Evolutionary conservation across 805 yeast species (phyloP), one percentile per base, ranked within the genome.

Genomic region (Metschnikowia continentalis): DNA sequence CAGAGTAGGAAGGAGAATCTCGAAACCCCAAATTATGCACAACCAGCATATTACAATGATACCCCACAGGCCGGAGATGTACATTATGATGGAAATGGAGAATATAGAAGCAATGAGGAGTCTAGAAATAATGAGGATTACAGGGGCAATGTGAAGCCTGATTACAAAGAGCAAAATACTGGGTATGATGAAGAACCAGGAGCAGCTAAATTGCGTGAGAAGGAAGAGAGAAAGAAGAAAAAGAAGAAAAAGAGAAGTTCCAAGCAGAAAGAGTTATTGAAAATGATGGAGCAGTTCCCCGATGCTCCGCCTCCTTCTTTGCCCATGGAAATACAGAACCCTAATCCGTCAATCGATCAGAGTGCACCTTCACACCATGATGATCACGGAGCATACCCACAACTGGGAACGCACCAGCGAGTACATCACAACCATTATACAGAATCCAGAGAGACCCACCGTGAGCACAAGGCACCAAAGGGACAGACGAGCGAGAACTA

Each of bases 221-320:
- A 32, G 17, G 35, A 17, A 8, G 42, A 40, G 15, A 52, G 46
- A 35, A 47, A 47, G 40, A 52, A 46, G 32, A 47, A 46, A 30
- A 58, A 50, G 44, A 56, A 58, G 38, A 54, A 51, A 50, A 58
- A 58, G 51, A 47, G 49, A 42, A 53, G 47, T 30, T 19, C 32
- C n/a, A 49, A 44, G 26, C 44, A n/a, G 32, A 51, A 44, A 20
- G 54, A 46, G 15, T 17, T 41, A 2, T 46, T 43, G 30, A 45
- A 39, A 8, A 47, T 49, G 57, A 48, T 57, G 48, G 46, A 42
- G 19, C 40, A 46, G 20, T 45, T 53, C 3, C 61, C 61, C 10
- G 55, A 54, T 36, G 61, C 56, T 0, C 61, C 61, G 2, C 61
- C 60, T 6, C 61, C 61, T 7, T 42, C 57, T n/a, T 42, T 56